Base-by-base conservation (phyloP, 495 filamentous ascomycete genomes). In the Amphirosellinia nigrospora region DNA sequence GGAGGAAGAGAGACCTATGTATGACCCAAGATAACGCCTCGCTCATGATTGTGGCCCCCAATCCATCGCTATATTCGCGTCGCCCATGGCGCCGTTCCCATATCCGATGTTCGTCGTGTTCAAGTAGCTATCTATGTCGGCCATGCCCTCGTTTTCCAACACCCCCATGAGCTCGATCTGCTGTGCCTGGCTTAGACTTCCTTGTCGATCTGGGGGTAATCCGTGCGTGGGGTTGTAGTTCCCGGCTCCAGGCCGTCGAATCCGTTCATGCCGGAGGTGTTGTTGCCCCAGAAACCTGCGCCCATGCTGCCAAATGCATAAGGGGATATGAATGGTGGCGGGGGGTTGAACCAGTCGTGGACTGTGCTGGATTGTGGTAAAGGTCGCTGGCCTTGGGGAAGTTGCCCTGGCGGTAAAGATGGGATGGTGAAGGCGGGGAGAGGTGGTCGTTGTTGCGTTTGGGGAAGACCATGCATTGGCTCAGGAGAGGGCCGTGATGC, bases 151-250 rank as follows among this genome's bases (percentile, higher is more conserved):
- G 38, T 86, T 84, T 71, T 91, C 89, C 30, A 92, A 77, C 45
- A 87, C 85, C 38, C 86, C 83, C 88, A 92, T 89, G 62, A 93
- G 79, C 80, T 93, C 89, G 50, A 89, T 78, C 77, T 93, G 91
- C 76, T 92, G 89, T 74, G 91, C 85, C 64, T 91, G 89, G 55
- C 86, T 91, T 63, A 93, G 79, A 48, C 89, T 91, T 52, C 89
- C 87, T 50, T 87, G 84, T 11, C 90, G 82, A 76, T 85, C 77
- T 46, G 75, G 73, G 4, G 77, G 66, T 36, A 79, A 78, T 52
- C 73, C 74, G 36, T 69, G 61, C 21, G 70, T 55, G 45, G 74
- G 76, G n/a, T 79, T 73, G 55, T 70, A 69, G 55, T 75, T 74
- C 23, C 72, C 66, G 28, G 71, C 10, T 65, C 66, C 23, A 74